These are phyloP conservation scores for Crucihimalaya himalaica DNA, from an alignment of 345 rosid genomes.

Conservation along the genomic window DNA sequence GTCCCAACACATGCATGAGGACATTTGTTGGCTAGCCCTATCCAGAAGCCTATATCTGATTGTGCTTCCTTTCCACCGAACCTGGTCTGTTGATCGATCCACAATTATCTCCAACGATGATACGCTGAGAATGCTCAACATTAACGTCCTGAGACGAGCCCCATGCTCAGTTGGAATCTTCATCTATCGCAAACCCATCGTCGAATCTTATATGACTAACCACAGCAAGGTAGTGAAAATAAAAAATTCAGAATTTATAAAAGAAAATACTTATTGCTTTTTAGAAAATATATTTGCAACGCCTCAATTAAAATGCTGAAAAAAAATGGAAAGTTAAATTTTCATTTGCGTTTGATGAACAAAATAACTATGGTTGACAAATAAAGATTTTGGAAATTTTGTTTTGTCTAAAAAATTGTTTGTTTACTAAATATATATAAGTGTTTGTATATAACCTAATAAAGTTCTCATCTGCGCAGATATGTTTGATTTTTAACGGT, in stretches of 20 bases:
- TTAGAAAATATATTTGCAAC: neutral
- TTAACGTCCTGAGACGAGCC: constrained; percentile 47
- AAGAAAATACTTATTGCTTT: neutral
- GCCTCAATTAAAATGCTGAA: neutral
- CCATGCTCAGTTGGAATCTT: constrained; percentile 69
- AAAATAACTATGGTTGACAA: neutral
- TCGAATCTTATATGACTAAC: neutral
- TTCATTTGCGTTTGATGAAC: neutral
- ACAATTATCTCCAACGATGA: constrained; percentile 38
- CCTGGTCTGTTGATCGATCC: constrained; percentile 49
- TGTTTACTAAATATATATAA: neutral
- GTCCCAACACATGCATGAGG: constrained; percentile 56
- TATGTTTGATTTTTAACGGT: constrained; percentile 43
- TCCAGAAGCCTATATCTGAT: constrained; percentile 46
- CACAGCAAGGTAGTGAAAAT: constrained; percentile 32
- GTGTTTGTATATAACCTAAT: neutral
- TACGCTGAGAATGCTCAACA: constrained; percentile 41
- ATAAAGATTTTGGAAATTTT: no score
- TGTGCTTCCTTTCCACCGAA: constrained; percentile 59
- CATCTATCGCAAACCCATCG: constrained; percentile 39
- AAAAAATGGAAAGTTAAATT: neutral
- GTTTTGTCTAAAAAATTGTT: no score
- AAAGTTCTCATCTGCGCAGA: constrained; percentile 11
- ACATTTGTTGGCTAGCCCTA: constrained; percentile 53
- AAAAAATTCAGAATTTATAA: neutral